Conservation (phyloP, 192 early-diverging fungal genomes). For the Pilaira anomala region DNA sequence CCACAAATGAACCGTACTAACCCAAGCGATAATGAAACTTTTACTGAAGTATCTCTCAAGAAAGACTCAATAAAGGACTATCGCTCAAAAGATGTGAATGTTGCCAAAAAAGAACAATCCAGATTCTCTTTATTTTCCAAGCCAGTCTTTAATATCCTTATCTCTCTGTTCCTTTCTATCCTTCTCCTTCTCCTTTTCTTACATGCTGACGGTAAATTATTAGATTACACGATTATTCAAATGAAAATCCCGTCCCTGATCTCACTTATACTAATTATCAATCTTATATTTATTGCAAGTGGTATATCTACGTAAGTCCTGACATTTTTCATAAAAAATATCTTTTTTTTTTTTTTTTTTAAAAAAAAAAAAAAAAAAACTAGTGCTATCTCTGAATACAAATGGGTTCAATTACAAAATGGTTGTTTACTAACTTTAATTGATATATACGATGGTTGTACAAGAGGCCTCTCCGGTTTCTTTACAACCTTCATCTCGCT, state of each 20-base stretch:
- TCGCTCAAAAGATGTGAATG: no score
- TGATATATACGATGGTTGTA: slow-evolving; percentile 7
- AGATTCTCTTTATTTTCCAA: no score
- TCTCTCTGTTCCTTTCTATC: no score
- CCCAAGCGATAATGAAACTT: no score
- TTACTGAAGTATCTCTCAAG: no score
- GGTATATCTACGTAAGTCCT: slow-evolving; percentile 8
- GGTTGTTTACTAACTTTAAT: slow-evolving; percentile 5
- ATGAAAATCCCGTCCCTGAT: slow-evolving; percentile 2
- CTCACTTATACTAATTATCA: not conserved
- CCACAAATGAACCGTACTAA: no score
- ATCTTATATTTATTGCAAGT: slow-evolving; percentile 3
- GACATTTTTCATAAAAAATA: not conserved
- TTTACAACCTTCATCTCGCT: not conserved
- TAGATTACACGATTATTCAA: not conserved
- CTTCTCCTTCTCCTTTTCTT: not conserved
- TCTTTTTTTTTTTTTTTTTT: not conserved
- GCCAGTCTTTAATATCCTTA: no score
- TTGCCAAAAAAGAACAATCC: no score
- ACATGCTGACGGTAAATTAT: slow-evolving; percentile 1
- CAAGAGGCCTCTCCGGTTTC: not conserved
- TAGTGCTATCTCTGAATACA: slow-evolving; percentile 8
- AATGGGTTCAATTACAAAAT: slow-evolving; percentile 1
- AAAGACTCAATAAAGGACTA: no score
- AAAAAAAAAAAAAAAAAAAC: not conserved